A percentile compares a stretch with the other conserved stretches of the same genome.
phyloP scores from a whole-genome alignment of 345 rosid genomes.

The Bruguiera parviflora region DNA sequence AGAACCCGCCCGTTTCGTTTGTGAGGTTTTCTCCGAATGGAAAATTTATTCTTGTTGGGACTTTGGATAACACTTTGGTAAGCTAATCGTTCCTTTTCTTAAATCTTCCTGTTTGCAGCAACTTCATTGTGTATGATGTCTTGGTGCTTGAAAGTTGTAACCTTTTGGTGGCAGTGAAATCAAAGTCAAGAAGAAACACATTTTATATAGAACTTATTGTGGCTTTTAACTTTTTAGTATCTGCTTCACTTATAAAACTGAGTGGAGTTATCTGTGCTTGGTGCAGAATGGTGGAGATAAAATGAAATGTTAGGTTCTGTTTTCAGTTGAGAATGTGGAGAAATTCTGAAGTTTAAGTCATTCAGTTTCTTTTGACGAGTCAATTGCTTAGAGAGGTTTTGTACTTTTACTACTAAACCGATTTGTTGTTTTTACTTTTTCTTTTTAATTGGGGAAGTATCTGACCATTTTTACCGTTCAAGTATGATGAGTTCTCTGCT shows the following conservation, averaged over 20 bases:
- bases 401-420: too few relatives aligned
- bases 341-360: not conserved
- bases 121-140: too few relatives aligned
- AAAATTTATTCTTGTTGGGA: conserved; percentile 86
- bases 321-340: not conserved
- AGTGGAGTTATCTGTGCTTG: not conserved
- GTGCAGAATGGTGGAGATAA: not conserved
- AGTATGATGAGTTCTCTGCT: too few relatives aligned
- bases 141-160: too few relatives aligned
- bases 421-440: too few relatives aligned
- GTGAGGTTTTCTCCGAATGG: conserved; percentile 91
- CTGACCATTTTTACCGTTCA: too few relatives aligned
- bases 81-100: conserved; percentile 5
- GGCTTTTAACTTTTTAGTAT: not conserved
- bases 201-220: not conserved
- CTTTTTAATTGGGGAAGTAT: too few relatives aligned
- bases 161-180: too few relatives aligned
- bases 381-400: too few relatives aligned
- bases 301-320: not conserved
- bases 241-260: not conserved
- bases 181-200: too few relatives aligned
- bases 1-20: conserved; percentile 87
- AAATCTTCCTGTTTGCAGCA: too few relatives aligned
- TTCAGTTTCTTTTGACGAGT: not conserved
- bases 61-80: conserved; percentile 83